Conservation (phyloP, 805 yeast species). For the Hanseniaspora pseudoguilliermondii region DNA sequence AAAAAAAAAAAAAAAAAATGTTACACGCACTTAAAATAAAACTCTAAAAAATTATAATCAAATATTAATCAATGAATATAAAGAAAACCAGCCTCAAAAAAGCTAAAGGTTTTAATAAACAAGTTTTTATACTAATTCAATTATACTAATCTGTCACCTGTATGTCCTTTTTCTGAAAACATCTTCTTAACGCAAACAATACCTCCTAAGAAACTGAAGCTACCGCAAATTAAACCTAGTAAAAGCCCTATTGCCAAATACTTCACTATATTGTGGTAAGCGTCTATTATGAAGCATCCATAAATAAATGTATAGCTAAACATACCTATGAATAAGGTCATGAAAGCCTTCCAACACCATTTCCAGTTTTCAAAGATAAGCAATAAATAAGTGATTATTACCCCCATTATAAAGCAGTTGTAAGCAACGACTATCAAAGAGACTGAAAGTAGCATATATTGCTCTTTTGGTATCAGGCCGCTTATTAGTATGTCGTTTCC, state of each 20-base stretch:
- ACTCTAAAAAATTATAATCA: too few relatives aligned
- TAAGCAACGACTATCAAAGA: slow-evolving; percentile 64
- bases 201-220: slow-evolving; percentile 70
- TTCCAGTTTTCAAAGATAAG: slow-evolving; percentile 83
- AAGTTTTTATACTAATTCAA: not conserved
- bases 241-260: slow-evolving; percentile 68
- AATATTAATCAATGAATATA: too few relatives aligned
- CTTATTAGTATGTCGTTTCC: slow-evolving; percentile 76
- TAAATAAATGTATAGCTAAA: slow-evolving; percentile 74
- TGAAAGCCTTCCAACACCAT: slow-evolving; percentile 94
- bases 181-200: slow-evolving; percentile 65
- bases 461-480: slow-evolving; percentile 82
- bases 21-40: too few relatives aligned
- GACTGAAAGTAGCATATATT: slow-evolving; percentile 97
- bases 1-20: too few relatives aligned
- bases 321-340: slow-evolving; percentile 87
- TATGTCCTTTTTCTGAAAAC: slow-evolving; percentile 28
- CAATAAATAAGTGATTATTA: slow-evolving; percentile 68
- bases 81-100: too few relatives aligned
- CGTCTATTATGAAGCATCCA: slow-evolving; percentile 58
- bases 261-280: slow-evolving; percentile 65
- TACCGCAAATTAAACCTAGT: slow-evolving; percentile 72
- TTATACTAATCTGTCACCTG: slow-evolving; percentile 74
- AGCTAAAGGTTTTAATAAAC: too few relatives aligned
- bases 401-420: slow-evolving; percentile 67